Conservation (phyloP, 1,139 yeast species). For the Yamadazyma conglobata region DNA sequence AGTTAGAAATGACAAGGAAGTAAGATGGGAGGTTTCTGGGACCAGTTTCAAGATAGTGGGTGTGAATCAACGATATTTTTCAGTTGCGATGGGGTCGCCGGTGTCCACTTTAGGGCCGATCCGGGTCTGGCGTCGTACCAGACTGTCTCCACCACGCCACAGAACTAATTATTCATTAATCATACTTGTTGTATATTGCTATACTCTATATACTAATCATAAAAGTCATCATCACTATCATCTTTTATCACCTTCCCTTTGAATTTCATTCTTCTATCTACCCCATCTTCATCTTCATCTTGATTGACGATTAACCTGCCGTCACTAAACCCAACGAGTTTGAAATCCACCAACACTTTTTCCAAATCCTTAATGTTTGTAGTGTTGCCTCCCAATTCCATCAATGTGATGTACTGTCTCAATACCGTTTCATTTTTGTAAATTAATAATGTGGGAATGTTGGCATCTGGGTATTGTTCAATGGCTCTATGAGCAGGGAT, state of each 20-base stretch:
- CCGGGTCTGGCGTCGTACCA: too few species aligned
- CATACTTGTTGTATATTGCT: too few species aligned
- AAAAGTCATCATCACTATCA: conserved; percentile 39
- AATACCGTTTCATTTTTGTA: conserved; percentile 74
- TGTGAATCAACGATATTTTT: too few species aligned
- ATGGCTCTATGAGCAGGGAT: conserved; percentile 86
- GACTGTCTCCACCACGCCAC: too few species aligned
- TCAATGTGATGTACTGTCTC: conserved; percentile 75
- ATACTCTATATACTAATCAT: too few species aligned
- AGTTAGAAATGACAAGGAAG: too few species aligned
- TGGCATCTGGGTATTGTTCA: conserved; percentile 83
- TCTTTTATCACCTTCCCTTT: conserved; percentile 52
- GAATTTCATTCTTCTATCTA: conserved; percentile 49
- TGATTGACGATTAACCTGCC: conserved; percentile 61
- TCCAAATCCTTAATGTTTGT: conserved; percentile 70
- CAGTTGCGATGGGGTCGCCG: too few species aligned
- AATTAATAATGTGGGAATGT: conserved; percentile 86
- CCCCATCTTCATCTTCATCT: conserved; percentile 54
- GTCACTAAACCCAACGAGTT: conserved; percentile 65
- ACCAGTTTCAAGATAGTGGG: too few species aligned
- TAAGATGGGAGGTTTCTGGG: too few species aligned
- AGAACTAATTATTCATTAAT: too few species aligned
- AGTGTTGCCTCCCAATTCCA: conserved; percentile 81
- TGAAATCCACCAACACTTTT: conserved; percentile 57
- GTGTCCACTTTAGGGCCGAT: too few species aligned